Evolutionary conservation across 1,139 yeast species (phyloP).

Genomic region (Pichia sp.): DNA sequence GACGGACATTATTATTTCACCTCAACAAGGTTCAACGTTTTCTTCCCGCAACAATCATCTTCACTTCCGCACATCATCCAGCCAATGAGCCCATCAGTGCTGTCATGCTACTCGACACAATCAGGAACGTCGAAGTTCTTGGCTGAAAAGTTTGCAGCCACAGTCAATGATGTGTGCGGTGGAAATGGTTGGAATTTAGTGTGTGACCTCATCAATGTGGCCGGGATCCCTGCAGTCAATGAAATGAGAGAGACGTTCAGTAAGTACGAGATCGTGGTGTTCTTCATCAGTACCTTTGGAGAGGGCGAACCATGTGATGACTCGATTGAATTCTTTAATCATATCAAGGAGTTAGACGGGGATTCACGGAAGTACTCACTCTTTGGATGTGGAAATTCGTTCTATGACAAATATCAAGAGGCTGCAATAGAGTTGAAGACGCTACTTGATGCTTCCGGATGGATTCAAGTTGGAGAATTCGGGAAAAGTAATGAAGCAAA

Average conservation of each 20-base stretch:
- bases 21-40: too few species aligned
- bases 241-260: conserved; percentile 21
- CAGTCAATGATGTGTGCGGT: conserved; percentile 26
- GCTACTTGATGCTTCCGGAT: conserved; percentile 54
- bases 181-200: too few species aligned
- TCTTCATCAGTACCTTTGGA: conserved; percentile 88
- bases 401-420: conserved; percentile 84
- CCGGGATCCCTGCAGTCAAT: too few species aligned
- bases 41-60: too few species aligned
- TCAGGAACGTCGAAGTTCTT: conserved; percentile 97
- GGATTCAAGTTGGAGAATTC: conserved; percentile 55
- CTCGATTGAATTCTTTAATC: conserved; percentile 54
- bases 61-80: too few species aligned
- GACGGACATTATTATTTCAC: too few species aligned
- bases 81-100: not conserved
- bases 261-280: conserved; percentile 43
- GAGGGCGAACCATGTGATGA: conserved; percentile 98
- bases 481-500: conserved; percentile 94
- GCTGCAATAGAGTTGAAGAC: conserved; percentile 55
- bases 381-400: conserved; percentile 90
- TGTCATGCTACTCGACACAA: conserved; percentile 88
- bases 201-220: too few species aligned
- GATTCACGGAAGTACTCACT: conserved; percentile 38
- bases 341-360: too few species aligned
- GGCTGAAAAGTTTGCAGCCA: conserved; percentile 55